Conservation (phyloP, 2,329 filamentous ascomycete genomes). For the Nectriaceae sp. region DNA sequence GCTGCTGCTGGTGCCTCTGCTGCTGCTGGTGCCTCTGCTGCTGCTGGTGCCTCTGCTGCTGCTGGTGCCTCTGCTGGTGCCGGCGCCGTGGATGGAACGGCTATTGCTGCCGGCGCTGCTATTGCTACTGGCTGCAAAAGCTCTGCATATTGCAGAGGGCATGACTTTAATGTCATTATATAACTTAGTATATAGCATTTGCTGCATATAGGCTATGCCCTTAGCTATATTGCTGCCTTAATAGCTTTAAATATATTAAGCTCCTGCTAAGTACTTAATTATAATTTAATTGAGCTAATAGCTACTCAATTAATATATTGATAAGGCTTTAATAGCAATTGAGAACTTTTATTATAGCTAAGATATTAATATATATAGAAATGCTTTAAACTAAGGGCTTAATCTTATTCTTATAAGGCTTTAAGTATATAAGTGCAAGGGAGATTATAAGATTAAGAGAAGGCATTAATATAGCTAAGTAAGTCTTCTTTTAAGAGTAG, state of each 20-base stretch:
- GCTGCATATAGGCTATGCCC: conserved; percentile 11
- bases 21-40: no score
- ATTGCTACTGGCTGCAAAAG: no score
- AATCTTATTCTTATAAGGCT: neutral
- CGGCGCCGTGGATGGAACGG: no score
- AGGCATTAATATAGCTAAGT: neutral
- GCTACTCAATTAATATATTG: neutral
- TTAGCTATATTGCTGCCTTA: conserved; percentile 8
- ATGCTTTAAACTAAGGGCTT: conserved; percentile 5
- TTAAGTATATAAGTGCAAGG: no score
- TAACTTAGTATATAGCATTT: conserved; percentile 11
- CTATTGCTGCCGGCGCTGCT: no score
- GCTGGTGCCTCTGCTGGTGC: no score
- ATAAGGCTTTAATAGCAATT: neutral
- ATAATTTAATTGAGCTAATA: neutral
- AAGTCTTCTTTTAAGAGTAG: neutral
- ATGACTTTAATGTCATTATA: no score
- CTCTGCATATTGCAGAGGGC: no score
- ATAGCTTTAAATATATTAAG: conserved; percentile 15
- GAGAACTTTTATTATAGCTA: neutral
- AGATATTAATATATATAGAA: conserved; percentile 11
- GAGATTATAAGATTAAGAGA: neutral
- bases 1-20: no score
- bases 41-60: no score
- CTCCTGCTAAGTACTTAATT: conserved; percentile 2